Evolutionary conservation across 257 asterid genomes (phyloP).

Genomic region (Anisodus acutangulus): DNA sequence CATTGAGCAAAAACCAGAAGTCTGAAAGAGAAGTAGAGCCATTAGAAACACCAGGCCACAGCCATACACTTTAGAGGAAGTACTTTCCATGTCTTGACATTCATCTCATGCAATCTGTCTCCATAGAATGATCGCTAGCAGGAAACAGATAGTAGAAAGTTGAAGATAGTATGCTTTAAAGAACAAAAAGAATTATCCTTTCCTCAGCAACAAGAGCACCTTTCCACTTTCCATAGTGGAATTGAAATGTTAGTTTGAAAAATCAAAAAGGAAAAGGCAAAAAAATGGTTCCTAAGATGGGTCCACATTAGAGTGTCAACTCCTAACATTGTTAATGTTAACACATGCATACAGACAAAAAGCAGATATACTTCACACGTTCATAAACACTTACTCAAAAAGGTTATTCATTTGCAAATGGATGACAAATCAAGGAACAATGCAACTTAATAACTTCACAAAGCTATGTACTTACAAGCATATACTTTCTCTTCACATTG

Average conservation of each 20-base stretch:
- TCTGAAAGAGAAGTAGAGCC: background rate
- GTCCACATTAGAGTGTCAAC: background rate
- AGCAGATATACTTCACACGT: background rate
- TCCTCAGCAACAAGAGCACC: constrained; percentile 4
- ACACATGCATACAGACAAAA: background rate
- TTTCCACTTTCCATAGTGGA: constrained; percentile 9
- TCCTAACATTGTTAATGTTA: constrained; percentile 5
- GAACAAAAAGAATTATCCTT: background rate
- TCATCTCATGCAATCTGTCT: constrained; percentile 18
- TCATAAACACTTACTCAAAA: background rate
- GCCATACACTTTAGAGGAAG: background rate
- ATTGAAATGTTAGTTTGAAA: background rate
- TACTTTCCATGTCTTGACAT: background rate
- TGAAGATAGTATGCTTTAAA: background rate
- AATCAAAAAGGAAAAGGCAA: background rate
- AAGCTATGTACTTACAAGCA: constrained; percentile 70
- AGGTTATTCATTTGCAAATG: constrained; percentile 16
- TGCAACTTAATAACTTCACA: constrained; percentile 21
- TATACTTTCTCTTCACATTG: constrained; percentile 76
- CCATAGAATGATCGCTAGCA: constrained; percentile 14
- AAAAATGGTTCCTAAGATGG: background rate
- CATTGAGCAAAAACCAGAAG: constrained; percentile 10
- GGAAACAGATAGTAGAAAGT: constrained; percentile 13
- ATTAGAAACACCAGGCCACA: background rate
- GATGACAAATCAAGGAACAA: background rate